These are phyloP conservation scores for Bifiguratus adelaidae DNA, from an alignment of 192 early-diverging fungal genomes.

Conservation along the genomic window DNA sequence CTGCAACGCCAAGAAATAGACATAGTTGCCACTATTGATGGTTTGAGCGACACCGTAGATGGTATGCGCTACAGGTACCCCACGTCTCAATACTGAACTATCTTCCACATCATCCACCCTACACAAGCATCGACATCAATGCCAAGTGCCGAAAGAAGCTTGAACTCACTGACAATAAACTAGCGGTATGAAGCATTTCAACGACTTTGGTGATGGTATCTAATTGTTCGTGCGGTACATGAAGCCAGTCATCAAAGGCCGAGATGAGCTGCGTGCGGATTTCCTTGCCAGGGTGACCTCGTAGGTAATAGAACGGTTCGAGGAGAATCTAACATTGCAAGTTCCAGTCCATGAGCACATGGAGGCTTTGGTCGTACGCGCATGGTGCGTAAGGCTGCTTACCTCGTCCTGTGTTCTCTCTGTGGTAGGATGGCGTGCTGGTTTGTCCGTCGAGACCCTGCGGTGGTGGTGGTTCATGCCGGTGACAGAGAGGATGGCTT, in stretches of 20 bases:
- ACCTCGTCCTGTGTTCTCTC: too few species aligned
- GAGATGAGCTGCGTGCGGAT: slow-evolving; percentile 85
- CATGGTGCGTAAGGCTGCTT: too few species aligned
- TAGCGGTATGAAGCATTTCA: slow-evolving; percentile 92
- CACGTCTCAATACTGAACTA: slow-evolving; percentile 77
- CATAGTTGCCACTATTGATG: slow-evolving; percentile 96
- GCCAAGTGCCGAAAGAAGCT: not conserved
- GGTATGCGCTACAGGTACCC: slow-evolving; percentile 89
- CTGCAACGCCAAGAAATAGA: slow-evolving; percentile 88
- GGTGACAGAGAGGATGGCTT: too few species aligned
- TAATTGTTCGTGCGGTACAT: slow-evolving; percentile 58
- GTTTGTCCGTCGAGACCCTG: too few species aligned
- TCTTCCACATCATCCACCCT: slow-evolving; percentile 98
- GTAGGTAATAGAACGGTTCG: slow-evolving; percentile 89
- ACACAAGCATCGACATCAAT: not conserved
- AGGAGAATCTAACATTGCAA: slow-evolving; percentile 86
- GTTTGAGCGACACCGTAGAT: slow-evolving; percentile 88
- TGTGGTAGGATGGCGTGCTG: too few species aligned
- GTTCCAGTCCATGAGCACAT: too few species aligned
- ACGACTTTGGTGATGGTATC: slow-evolving; percentile 66
- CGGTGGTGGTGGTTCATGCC: too few species aligned
- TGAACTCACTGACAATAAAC: slow-evolving; percentile 57
- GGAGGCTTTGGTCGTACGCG: too few species aligned
- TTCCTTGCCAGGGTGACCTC: slow-evolving; percentile 82
- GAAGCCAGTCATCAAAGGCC: slow-evolving; percentile 86